A percentile compares a stretch with the other conserved stretches of the same genome.
phyloP scores from a whole-genome alignment of 2,329 filamentous ascomycete genomes.

The Aspergillus puulaauensis region DNA sequence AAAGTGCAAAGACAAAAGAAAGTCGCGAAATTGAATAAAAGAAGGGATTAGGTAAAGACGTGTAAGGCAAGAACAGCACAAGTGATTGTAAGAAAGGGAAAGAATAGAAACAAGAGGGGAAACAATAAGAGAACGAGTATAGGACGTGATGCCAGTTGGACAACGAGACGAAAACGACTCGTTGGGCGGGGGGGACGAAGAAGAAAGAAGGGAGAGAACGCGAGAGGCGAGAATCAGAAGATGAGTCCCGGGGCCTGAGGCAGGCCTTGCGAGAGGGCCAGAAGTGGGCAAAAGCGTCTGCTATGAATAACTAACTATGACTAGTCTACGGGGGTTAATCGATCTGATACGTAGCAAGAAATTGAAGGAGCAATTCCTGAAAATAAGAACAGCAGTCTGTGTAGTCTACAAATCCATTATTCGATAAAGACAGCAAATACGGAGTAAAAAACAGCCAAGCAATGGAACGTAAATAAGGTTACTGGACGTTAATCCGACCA shows the following conservation, averaged over 20 bases:
- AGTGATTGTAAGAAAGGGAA: conserved; percentile 13
- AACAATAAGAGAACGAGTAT: conserved; percentile 19
- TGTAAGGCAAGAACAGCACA: conserved; percentile 16
- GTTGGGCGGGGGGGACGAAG: conserved; percentile 37
- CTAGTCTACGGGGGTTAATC: conserved; percentile 12
- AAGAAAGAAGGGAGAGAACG: conserved; percentile 21
- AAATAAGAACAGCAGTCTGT: not conserved
- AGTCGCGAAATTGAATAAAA: conserved; percentile 12
- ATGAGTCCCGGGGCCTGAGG: conserved; percentile 16
- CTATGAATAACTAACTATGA: conserved; percentile 1
- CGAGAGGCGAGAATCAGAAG: conserved; percentile 21
- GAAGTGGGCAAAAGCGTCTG: conserved; percentile 2
- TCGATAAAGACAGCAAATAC: not conserved
- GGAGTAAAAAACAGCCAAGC: not conserved
- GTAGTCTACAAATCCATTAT: not conserved
- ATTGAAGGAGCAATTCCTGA: conserved; percentile 5
- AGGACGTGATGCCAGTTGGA: conserved; percentile 44
- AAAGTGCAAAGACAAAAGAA: conserved; percentile 7
- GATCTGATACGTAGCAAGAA: conserved; percentile 19
- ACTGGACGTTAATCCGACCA: conserved; percentile 1
- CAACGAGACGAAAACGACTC: conserved; percentile 39
- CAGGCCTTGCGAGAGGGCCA: not conserved
- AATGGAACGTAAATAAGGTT: conserved; percentile 11
- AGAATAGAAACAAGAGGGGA: conserved; percentile 22
- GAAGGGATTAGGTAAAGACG: conserved; percentile 15